phyloP scores from a whole-genome alignment of 1,139 yeast species.

The Debaryomyces fabryi region DNA sequence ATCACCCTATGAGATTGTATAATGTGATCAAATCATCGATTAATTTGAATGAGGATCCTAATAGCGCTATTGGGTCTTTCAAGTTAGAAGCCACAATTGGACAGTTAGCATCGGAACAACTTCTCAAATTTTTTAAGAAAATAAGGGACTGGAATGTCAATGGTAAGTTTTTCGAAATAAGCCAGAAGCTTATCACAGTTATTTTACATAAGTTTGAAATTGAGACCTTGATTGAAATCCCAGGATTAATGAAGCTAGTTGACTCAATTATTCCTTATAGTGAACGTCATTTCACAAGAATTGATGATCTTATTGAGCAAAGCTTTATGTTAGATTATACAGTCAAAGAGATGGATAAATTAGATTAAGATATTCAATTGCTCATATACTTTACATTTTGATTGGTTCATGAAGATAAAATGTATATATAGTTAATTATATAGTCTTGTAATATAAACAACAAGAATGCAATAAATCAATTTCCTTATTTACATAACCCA shows the following conservation, averaged over 20 bases:
- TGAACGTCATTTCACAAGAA: constrained; percentile 77
- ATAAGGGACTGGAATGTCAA: constrained; percentile 95
- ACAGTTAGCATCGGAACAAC: constrained; percentile 59
- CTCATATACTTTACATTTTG: not conserved
- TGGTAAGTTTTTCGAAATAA: constrained; percentile 74
- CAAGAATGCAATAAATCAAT: not conserved
- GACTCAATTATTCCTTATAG: constrained; percentile 82
- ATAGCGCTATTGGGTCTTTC: constrained; percentile 58
- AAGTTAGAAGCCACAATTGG: constrained; percentile 69
- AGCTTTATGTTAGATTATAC: constrained; percentile 86
- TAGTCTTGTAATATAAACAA: not conserved
- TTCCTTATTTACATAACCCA: too few species aligned
- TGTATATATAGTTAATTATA: not conserved
- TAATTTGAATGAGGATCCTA: constrained; percentile 44
- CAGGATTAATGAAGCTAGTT: constrained; percentile 67
- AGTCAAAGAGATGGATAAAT: constrained; percentile 70
- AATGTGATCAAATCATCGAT: constrained; percentile 65
- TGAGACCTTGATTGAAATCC: constrained; percentile 60
- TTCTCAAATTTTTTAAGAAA: constrained; percentile 64
- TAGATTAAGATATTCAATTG: constrained; percentile 10
- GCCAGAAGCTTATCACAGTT: constrained; percentile 74
- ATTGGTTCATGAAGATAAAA: not conserved
- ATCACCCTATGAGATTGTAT: constrained; percentile 84
- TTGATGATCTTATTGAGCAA: constrained; percentile 80
- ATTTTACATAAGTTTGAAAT: constrained; percentile 58